Evolutionary conservation across 352 stramenopile genomes (phyloP), one percentile per base, ranked within the genome.

Genomic region (Globisporangium irregulare): DNA sequence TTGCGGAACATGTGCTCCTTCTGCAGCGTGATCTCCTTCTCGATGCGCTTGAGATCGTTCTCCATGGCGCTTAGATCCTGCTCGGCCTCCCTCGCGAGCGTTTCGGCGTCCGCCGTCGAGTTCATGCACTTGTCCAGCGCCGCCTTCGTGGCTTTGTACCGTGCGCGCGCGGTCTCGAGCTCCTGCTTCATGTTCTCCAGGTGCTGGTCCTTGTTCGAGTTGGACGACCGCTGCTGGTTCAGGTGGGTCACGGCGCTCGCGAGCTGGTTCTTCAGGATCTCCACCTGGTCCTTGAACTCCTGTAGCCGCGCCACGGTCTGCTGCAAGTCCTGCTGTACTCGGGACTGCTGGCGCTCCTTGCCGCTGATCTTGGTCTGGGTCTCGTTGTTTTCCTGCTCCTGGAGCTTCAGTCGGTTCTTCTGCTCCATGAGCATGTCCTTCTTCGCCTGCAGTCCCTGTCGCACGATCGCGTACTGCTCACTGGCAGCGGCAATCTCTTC

Each of bases 1-100:
- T 94, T 86, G 59, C 91, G 91, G 72, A 98, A 98, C 79, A 97
- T 94, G 68, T 85, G 84, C 51, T 98, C 90, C 72, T 98, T 98
- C 51, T 98, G 82, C 38, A 76, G 65, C n/a, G 77, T 55, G 27
- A 95, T 84, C 15, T 94, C 84, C 68, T 94, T 94, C 25, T 95
- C 84, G 9, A 94, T 70, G 22, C 69, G 81, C 67, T 81, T 80
- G 18, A 87, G 59, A 57, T 91, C 83, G 48, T 57, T 72, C 61
- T 89, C 85, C 75, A 93, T 91, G 58, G 77, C 71, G 20, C 77
- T 81, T 32, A 94, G 66, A 48, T 88, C 79, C 3, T 70, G 60
- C 60, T 98, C 93, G n/a, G 93, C 93, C 46, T 94, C 73, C 66
- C 97, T 97, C 18, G 86, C 81, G 41, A 97, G 72, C 24, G 86